phyloP scores from a whole-genome alignment of 1,284 basidiomycete species.

The Ceratobasidium sp. region DNA sequence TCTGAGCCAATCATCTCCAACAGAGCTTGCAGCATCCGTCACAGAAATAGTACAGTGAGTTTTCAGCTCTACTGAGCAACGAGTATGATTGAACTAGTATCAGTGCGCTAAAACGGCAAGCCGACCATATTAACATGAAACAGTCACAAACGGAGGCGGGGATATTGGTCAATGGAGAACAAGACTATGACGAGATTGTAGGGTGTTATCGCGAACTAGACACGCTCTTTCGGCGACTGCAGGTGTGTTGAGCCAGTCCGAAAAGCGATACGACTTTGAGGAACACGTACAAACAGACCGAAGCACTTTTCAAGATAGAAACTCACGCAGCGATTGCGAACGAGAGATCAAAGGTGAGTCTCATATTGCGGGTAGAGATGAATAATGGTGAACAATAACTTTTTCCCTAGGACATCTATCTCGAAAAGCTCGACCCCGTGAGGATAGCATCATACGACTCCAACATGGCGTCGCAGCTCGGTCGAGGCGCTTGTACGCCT shows the following conservation, averaged over 20 bases:
- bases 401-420: not conserved
- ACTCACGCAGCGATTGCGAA: too few relatives aligned
- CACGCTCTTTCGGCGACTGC: not conserved
- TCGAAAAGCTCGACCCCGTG: not conserved
- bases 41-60: too few relatives aligned
- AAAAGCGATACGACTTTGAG: too few relatives aligned
- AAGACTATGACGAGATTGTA: not conserved
- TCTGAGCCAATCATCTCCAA: too few relatives aligned
- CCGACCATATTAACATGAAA: not conserved
- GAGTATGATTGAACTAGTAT: too few relatives aligned
- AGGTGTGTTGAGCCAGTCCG: not conserved
- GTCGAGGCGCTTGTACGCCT: slow-evolving; percentile 22
- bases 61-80: too few relatives aligned
- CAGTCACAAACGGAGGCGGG: not conserved
- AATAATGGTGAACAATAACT: not conserved
- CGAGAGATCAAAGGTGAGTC: not conserved
- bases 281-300: not conserved
- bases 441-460: not conserved
- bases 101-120: not conserved
- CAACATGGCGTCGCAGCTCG: not conserved
- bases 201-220: not conserved
- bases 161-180: not conserved
- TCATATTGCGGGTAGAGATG: not conserved
- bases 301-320: not conserved
- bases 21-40: too few relatives aligned